Evolutionary conservation across 2,329 filamentous ascomycete genomes (phyloP).

Genomic region (Cytospora chrysosperma): DNA sequence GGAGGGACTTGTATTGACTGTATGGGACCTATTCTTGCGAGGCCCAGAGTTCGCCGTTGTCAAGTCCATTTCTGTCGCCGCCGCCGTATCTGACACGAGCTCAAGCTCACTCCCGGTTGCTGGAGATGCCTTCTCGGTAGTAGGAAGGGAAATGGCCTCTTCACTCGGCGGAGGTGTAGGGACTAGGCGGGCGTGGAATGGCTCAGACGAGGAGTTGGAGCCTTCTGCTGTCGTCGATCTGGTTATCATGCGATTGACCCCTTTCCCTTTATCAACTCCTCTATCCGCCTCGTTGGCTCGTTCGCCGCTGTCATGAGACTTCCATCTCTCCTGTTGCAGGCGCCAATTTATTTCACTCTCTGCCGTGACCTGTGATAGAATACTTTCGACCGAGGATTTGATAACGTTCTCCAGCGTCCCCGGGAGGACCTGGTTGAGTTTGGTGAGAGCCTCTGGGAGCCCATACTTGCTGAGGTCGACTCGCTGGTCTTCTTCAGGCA

Average conservation of each 20-base stretch:
- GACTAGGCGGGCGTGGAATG: background rate
- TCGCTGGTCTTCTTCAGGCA: slow-evolving; percentile 28
- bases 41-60: background rate
- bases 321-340: slow-evolving; percentile 29
- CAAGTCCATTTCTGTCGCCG: background rate
- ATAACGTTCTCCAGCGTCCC: slow-evolving; percentile 44
- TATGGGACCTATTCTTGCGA: background rate
- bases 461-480: slow-evolving; percentile 49
- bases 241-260: background rate
- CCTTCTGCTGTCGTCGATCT: background rate
- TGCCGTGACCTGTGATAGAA: slow-evolving; percentile 38
- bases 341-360: slow-evolving; percentile 34
- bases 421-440: slow-evolving; percentile 39
- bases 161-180: background rate
- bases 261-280: background rate
- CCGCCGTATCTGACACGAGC: background rate
- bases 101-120: background rate
- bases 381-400: slow-evolving; percentile 44
- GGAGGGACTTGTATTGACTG: background rate
- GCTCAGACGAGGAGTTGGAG: background rate
- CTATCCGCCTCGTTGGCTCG: background rate
- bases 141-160: background rate
- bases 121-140: background rate
- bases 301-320: slow-evolving; percentile 24
- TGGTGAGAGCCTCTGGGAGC: slow-evolving; percentile 44